Conservation (phyloP, 2,329 filamentous ascomycete species). For the Alternaria brassicae region DNA sequence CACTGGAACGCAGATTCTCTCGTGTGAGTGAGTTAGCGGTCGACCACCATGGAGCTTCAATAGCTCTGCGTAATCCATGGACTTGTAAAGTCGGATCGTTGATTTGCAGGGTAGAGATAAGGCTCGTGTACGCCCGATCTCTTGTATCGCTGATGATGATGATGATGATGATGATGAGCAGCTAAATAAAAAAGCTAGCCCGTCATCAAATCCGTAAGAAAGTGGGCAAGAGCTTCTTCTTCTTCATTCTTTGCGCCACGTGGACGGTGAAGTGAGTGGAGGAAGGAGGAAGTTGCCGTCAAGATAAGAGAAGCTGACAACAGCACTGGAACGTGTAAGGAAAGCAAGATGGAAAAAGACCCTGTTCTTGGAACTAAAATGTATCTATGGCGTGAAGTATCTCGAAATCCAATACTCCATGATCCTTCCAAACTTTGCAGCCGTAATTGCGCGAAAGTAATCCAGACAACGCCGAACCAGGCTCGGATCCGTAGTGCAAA, state of each 20-base stretch:
- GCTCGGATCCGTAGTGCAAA: conserved; percentile 6
- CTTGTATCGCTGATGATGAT: no score
- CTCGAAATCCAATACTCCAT: not conserved
- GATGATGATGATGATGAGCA: no score
- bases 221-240: not conserved
- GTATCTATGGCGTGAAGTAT: conserved; percentile 10
- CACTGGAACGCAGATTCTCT: no score
- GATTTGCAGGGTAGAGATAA: no score
- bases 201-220: no score
- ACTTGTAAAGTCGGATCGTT: no score
- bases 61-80: no score
- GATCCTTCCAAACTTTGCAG: conserved; percentile 21
- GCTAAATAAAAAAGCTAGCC: no score
- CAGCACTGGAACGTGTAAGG: not conserved
- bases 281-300: not conserved
- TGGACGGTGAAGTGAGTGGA: not conserved
- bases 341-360: not conserved
- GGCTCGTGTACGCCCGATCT: no score
- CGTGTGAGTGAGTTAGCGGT: no score
- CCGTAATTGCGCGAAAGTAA: conserved; percentile 15
- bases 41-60: no score
- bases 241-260: not conserved
- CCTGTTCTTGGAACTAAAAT: not conserved
- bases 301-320: not conserved
- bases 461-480: conserved; percentile 6